These are phyloP conservation scores for Nemania bipapillata DNA, from an alignment of 2,329 filamentous ascomycete species.

Conservation along the genomic window DNA sequence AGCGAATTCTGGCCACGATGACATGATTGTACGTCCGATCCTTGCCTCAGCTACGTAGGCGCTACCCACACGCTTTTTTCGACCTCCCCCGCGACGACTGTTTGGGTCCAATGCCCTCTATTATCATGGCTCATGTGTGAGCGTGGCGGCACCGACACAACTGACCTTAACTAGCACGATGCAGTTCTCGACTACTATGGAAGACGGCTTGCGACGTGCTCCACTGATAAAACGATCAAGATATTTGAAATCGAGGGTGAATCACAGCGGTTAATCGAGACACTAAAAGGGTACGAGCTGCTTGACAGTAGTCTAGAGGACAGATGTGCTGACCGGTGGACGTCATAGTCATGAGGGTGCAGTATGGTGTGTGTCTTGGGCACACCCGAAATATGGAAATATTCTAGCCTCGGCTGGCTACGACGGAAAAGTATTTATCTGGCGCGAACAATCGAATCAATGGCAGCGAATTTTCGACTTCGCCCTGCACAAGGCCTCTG, in stretches of 20 bases:
- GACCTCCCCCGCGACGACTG: constrained; percentile 13
- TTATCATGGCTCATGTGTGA: constrained; percentile 27
- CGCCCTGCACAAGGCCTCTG: constrained; percentile 90
- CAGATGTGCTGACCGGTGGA: constrained; percentile 37
- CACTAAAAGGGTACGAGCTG: constrained; percentile 82
- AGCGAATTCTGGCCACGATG: constrained; percentile 90
- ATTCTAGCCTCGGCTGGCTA: constrained; percentile 95
- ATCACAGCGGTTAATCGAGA: constrained; percentile 87
- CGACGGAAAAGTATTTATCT: constrained; percentile 98
- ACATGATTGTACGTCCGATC: constrained; percentile 89
- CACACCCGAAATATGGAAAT: constrained; percentile 97
- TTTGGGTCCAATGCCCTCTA: background rate
- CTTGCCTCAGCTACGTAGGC: constrained; percentile 11
- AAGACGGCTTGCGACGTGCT: constrained; percentile 93
- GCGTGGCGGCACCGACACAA: constrained; percentile 14
- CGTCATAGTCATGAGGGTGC: constrained; percentile 85
- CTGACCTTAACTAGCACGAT: constrained; percentile 75
- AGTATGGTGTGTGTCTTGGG: constrained; percentile 98
- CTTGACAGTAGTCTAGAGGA: constrained; percentile 7
- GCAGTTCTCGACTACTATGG: constrained; percentile 99
- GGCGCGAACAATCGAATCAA: constrained; percentile 82
- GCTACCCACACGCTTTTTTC: background rate
- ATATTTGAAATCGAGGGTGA: constrained; percentile 98
- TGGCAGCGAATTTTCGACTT: constrained; percentile 94
- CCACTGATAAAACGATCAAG: constrained; percentile 98